A percentile compares a stretch with the other conserved stretches of the same genome.
Evolutionary conservation across 257 asterid genomes (phyloP).

Genomic region (Agastache rugosa): DNA sequence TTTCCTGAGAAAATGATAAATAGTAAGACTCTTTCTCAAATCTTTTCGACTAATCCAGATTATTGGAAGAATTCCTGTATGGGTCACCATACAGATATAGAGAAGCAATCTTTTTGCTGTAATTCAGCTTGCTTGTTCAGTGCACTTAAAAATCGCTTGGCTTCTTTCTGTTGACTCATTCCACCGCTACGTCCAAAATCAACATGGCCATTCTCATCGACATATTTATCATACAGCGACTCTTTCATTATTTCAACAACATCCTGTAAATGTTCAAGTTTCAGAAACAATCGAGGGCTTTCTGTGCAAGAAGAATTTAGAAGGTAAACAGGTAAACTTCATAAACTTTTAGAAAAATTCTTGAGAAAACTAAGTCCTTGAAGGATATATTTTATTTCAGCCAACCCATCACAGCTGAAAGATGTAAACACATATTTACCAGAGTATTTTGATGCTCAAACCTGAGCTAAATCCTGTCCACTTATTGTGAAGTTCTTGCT

Average conservation of each 20-base stretch:
- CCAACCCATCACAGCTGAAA: not conserved
- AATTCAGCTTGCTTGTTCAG: conserved; percentile 82
- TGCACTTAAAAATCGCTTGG: conserved; percentile 86
- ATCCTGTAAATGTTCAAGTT: conserved; percentile 60
- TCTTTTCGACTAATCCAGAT: conserved; percentile 18
- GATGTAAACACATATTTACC: not conserved
- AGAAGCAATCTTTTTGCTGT: conserved; percentile 86
- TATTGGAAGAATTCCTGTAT: conserved; percentile 13
- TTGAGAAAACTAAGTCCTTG: not conserved
- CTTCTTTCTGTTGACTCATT: conserved; percentile 98
- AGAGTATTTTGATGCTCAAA: not conserved
- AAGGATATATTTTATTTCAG: conserved; percentile 9
- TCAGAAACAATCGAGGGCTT: conserved; percentile 28
- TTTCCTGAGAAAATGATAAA: conserved; percentile 61
- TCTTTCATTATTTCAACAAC: conserved; percentile 97
- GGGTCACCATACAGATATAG: conserved; percentile 70
- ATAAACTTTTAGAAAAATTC: not conserved
- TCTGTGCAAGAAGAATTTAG: conserved; percentile 9
- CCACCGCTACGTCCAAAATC: conserved; percentile 99
- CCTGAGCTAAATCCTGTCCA: not conserved
- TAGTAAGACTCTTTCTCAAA: conserved; percentile 23
- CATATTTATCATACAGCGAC: conserved; percentile 92
- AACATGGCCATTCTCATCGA: conserved; percentile 88
- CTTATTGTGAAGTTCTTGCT: not conserved
- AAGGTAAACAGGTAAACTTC: too few relatives aligned